Percentiles rank a stretch among this genome's conserved stretches.
Evolutionary conservation across 2,329 filamentous ascomycete genomes (phyloP).

Genomic region (Penicillium sp.): DNA sequence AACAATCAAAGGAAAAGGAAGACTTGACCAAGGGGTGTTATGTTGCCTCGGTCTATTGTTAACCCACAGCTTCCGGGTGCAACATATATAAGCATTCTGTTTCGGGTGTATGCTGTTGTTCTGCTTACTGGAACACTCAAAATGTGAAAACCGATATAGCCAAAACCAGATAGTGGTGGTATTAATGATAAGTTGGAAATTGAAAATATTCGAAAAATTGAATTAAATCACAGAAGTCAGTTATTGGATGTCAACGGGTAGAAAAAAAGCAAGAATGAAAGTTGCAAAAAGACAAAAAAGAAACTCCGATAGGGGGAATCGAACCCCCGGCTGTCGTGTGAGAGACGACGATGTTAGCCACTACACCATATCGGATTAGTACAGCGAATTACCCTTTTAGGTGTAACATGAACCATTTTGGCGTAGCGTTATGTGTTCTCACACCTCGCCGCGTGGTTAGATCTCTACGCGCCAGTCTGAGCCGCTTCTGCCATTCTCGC

Average conservation of each 20-base stretch:
- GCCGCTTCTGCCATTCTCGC: too few species aligned
- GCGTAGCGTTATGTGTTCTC: background rate
- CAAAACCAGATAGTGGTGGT: too few species aligned
- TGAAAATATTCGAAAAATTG: too few species aligned
- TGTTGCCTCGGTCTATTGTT: background rate
- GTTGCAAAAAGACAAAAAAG: background rate
- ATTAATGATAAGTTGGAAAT: too few species aligned
- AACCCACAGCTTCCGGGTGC: too few species aligned
- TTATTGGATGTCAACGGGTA: background rate
- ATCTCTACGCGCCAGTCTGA: too few species aligned
- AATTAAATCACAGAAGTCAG: too few species aligned
- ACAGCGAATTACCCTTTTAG: background rate
- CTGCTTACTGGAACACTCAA: too few species aligned
- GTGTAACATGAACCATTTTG: background rate
- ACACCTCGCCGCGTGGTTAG: too few species aligned
- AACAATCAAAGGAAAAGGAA: background rate
- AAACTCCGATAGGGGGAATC: constrained; percentile 30
- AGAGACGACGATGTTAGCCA: constrained; percentile 32
- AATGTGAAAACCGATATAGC: too few species aligned
- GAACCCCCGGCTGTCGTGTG: constrained; percentile 32
- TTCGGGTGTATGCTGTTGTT: too few species aligned
- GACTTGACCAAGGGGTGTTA: background rate
- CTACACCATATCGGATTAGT: constrained; percentile 21
- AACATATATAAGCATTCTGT: too few species aligned
- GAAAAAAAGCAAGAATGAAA: background rate